Evolutionary conservation across 2,329 filamentous ascomycete species (phyloP), one percentile per base, ranked within the genome.

Genomic region (Hyphodiscus sp.): DNA sequence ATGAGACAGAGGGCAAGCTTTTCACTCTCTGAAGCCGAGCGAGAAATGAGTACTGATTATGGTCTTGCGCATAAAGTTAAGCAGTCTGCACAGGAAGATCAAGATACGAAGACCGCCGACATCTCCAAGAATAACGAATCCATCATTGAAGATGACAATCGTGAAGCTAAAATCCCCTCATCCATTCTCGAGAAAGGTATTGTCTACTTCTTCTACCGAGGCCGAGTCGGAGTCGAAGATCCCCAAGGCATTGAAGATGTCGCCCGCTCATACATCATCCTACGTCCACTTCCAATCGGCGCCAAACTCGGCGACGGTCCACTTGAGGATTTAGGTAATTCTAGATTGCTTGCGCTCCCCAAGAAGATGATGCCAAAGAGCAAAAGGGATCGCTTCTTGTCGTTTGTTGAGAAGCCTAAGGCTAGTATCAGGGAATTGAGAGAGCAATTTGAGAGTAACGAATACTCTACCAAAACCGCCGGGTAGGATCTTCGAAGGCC

Each of bases 141-240:
- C 45, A 58, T 65, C 19, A 54, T 69, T 7, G 60, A 71, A 20
- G 64, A 69, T 7, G 59, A 66, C 13, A 65, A 64, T n/a, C 71
- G 70, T 33, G 54, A 68, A 3, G 64, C 62, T 16, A 52, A 52
- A 1, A 65, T 74, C 1, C 72, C 76, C 0, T 74, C 78, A 0
- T 77, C 63, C 48, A 82, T 95, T 20, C 76, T 95, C 2, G 91
- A 96, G 66, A 95, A 94, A 65, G 91, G 91, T 2, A 80, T 94
- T 62, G 84, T 96, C 61, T 95, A 95, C 75, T 95, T 95, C 77
- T 95, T 95, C 74, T 86, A 87, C 63, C 85, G 91, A 18, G 83
- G 83, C 8, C 84, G 89, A 13, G 88, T 96, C 41, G 81, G 82
- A 49, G 77, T 88, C 23, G 81, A 89, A 4, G 77, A 88, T 7